Evolutionary conservation across 2,329 filamentous ascomycete genomes (phyloP), one percentile per base, ranked within the genome.

Genomic region (Graphiopsis chlorocephala): DNA sequence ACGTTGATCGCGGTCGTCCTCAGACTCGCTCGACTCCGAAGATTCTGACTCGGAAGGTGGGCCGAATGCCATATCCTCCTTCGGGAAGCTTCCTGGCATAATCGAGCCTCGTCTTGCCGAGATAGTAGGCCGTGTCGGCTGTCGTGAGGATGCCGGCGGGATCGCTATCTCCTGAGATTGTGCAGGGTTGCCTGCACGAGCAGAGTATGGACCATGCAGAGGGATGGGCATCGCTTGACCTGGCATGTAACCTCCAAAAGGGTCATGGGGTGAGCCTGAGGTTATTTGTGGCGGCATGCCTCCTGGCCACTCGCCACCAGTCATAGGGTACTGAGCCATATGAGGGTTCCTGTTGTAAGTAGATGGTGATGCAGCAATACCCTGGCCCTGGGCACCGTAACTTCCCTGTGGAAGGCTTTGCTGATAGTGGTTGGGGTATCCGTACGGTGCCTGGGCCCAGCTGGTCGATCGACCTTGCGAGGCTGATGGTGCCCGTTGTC

Each of bases 291-390:
- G 62, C 59, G 26, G 67, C 70, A 65, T 68, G 65, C 23, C 59
- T 2, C 12, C 12, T 45, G 11, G 64, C 63, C 52, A 58, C 25
- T 55, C 63, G 63, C 14, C 48, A 52, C 25, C 31, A 7, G 26
- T 17, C 28, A 26, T 33, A 4, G 53, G 48, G n/a, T 64, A 55
- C 15, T 64, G 57, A 29, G 67, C 63, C 1, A 50, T 63, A 35
- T 58, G 63, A 62, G 33, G 66, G 26, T 26, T 12, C 55, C 26
- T 67, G 50, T 15, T 65, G 29, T 70, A 73, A 11, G 71, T 70
- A 23, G 72, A 72, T n/a, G 68, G 68, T n/a, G 73, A 67, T 17
- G 69, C 69, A 20, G 69, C 71, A 15, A 69, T 71, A 17, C 69
- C 71, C 48, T 65, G 64, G 28, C 58, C 63, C 23, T 61, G 61